Evolutionary conservation across 176 grass and related monocot species (phyloP), one percentile per base, ranked within the genome.

Genomic region (Lolium multiflorum): DNA sequence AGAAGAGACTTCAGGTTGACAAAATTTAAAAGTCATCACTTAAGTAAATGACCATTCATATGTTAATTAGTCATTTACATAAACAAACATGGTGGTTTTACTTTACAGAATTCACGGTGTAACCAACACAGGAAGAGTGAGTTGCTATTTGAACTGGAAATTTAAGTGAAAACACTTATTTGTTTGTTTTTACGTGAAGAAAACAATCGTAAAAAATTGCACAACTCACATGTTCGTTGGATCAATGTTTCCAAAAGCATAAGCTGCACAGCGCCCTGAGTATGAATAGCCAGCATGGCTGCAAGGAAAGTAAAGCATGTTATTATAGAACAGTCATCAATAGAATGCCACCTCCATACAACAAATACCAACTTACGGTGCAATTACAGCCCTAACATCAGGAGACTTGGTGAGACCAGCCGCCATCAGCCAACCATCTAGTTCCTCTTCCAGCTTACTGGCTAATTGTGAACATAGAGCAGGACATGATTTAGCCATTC

Each of bases 211-310:
- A 35, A 24, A 75, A 4, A 10, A 51, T 13, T 55, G 71, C 67
- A 84, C 73, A 69, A 92, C 88, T 96, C 75, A 98, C 97, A 98
- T 94, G 78, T 73, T 96, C 66, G 88, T 79, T 62, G 97, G 94
- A 85, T 98, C 97, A 26, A 98, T 98, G 80, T 94, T 96, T 66
- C 88, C 97, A 96, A 98, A 98, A 89, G 97, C 88, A 91, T 94
- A 98, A 56, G 97, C 97, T 31, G 97, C 97, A 83, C 94, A 96
- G 7, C 87, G 90, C 24, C 97, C 93, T 1, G 97, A 98, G 84
- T 98, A 98, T 18, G 97, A 98, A 88, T 98, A 98, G 47, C 94
- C 97, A 92, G 97, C 97, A 87, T 98, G 97, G 70, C 97, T 98
- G 85, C 64, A 89, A 69, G 47, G 11, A 0, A 92, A 79, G 50